These are phyloP conservation scores for Piper longum DNA, from an alignment of 164 flowering plant species.

Conservation along the genomic window DNA sequence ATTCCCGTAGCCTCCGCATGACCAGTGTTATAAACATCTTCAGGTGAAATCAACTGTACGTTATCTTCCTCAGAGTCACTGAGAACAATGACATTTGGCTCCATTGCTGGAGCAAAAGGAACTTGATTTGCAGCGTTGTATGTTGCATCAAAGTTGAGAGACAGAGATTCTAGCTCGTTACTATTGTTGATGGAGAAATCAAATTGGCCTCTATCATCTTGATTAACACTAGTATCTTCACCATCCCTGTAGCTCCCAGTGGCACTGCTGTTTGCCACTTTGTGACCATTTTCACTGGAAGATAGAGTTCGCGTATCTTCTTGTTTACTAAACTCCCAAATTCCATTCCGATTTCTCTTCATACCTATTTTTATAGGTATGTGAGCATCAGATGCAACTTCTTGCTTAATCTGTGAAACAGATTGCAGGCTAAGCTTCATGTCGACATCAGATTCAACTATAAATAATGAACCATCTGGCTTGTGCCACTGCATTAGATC, in stretches of 20 bases:
- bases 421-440: slow-evolving; percentile 30
- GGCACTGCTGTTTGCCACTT: slow-evolving; percentile 70
- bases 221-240: slow-evolving; percentile 83
- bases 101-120: slow-evolving; percentile 27
- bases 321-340: slow-evolving; percentile 80
- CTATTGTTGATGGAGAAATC: slow-evolving; percentile 51
- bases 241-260: slow-evolving; percentile 78
- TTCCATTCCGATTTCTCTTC: slow-evolving; percentile 50
- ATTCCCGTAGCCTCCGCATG: slow-evolving; percentile 22
- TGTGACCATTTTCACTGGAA: slow-evolving; percentile 30
- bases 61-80: slow-evolving; percentile 93
- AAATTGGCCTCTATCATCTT: slow-evolving; percentile 53
- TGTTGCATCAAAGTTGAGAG: slow-evolving; percentile 35
- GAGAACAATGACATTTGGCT: slow-evolving; percentile 67
- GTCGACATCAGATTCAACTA: slow-evolving; percentile 16
- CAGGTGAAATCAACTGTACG: slow-evolving; percentile 34
- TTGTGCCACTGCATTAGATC: slow-evolving; percentile 68
- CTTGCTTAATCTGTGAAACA: slow-evolving; percentile 47
- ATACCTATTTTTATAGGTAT: slow-evolving; percentile 57
- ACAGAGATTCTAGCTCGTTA: slow-evolving; percentile 52
- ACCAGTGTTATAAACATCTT: slow-evolving; percentile 18
- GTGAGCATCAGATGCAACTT: slow-evolving; percentile 50
- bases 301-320: slow-evolving; percentile 34
- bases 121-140: slow-evolving; percentile 27
- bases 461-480: slow-evolving; percentile 62